Conservation (phyloP, 495 filamentous ascomycete genomes). For the Cladorrhinum samala region DNA sequence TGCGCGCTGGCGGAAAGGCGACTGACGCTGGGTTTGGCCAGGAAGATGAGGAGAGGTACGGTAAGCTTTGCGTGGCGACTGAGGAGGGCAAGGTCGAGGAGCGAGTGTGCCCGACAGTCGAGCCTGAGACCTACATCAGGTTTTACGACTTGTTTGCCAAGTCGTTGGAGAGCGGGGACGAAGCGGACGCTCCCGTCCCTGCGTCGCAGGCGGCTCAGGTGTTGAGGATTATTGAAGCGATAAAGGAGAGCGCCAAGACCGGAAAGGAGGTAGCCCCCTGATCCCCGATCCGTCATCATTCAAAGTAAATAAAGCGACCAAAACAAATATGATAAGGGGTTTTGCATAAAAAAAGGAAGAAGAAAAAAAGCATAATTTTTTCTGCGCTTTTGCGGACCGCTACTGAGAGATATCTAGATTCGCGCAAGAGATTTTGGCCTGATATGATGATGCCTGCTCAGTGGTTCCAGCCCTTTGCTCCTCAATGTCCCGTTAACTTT, state of each 20-base stretch:
- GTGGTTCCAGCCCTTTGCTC: no score
- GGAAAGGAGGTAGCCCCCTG: conserved; percentile 51
- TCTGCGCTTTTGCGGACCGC: no score
- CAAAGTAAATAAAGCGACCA: not conserved
- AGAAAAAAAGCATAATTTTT: not conserved
- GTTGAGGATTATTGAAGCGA: conserved; percentile 67
- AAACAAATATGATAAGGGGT: not conserved
- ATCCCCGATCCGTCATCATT: not conserved
- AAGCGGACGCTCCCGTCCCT: conserved; percentile 61
- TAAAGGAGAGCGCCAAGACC: conserved; percentile 57
- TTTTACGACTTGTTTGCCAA: conserved; percentile 67
- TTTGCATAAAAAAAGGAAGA: not conserved
- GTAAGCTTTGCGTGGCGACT: conserved; percentile 34
- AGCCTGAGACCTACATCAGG: conserved; percentile 64
- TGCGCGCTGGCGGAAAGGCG: conserved; percentile 62
- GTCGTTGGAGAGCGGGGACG: conserved; percentile 54
- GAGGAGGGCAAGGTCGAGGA: conserved; percentile 33
- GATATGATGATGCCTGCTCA: no score
- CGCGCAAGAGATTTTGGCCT: no score
- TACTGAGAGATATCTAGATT: no score
- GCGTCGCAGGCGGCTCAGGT: conserved; percentile 65
- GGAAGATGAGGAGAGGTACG: conserved; percentile 46
- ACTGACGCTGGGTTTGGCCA: conserved; percentile 60
- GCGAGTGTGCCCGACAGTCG: conserved; percentile 51
- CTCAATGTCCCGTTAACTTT: no score